phyloP scores from a whole-genome alignment of 176 grass and related monocot genomes.

The Oryza glaberrima region DNA sequence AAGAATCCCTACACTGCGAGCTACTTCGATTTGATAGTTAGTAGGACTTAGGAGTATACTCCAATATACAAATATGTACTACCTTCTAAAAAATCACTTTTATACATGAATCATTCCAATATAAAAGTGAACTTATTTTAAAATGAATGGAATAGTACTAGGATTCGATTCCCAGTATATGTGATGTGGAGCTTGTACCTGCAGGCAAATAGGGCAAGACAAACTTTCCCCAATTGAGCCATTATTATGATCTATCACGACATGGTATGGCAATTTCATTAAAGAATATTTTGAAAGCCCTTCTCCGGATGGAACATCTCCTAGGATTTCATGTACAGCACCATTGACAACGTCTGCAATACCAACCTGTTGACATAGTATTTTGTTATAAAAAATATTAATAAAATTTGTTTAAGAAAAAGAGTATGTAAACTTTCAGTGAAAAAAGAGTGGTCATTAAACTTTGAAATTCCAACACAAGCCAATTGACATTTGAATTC shows the following conservation, averaged over 20 bases:
- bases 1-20: not conserved
- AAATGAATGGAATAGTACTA: too few relatives aligned
- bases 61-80: too few relatives aligned
- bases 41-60: not conserved
- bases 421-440: slow-evolving; percentile 9
- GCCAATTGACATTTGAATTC: not conserved
- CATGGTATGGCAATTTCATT: slow-evolving; percentile 72
- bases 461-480: not conserved
- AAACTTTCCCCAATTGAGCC: slow-evolving; percentile 44
- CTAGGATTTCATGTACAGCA: slow-evolving; percentile 57
- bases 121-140: too few relatives aligned
- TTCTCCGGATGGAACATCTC: slow-evolving; percentile 57
- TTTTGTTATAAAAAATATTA: not conserved
- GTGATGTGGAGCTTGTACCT: slow-evolving; percentile 44
- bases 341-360: slow-evolving; percentile 57
- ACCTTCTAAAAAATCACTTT: too few relatives aligned
- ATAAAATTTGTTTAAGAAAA: too few relatives aligned
- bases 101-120: too few relatives aligned
- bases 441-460: not conserved
- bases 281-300: slow-evolving; percentile 62
- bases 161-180: not conserved
- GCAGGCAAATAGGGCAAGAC: slow-evolving; percentile 79
- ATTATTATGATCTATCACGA: slow-evolving; percentile 57
- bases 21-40: not conserved
- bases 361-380: slow-evolving; percentile 42